These are phyloP conservation scores for Starmera caribaea DNA, from an alignment of 805 yeast genomes.

Conservation along the genomic window DNA sequence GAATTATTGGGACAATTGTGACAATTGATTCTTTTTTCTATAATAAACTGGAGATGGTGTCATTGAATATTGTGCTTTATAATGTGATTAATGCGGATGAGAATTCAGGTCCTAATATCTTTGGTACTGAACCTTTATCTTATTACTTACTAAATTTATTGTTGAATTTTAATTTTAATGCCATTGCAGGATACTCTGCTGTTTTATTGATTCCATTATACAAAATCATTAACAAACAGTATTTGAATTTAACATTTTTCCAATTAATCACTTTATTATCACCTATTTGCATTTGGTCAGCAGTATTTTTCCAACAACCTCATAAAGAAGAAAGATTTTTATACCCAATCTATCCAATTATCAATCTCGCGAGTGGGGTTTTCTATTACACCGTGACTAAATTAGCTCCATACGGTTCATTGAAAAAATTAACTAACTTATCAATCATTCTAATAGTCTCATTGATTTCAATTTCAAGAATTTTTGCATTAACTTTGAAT, in stretches of 20 bases:
- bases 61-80: slow-evolving; percentile 73
- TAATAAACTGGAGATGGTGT: slow-evolving; percentile 52
- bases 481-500: slow-evolving; percentile 49
- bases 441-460: slow-evolving; percentile 7
- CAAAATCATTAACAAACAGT: slow-evolving; percentile 13
- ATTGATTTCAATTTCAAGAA: slow-evolving; percentile 37
- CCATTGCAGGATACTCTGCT: slow-evolving; percentile 32
- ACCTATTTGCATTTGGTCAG: slow-evolving; percentile 60
- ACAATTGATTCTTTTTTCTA: slow-evolving; percentile 56
- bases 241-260: slow-evolving; percentile 3
- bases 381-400: slow-evolving; percentile 20
- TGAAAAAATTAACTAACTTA: neutral
- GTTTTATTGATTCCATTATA: slow-evolving; percentile 21
- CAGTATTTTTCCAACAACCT: slow-evolving; percentile 63
- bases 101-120: slow-evolving; percentile 76
- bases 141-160: slow-evolving; percentile 64
- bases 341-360: slow-evolving; percentile 73
- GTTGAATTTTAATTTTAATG: slow-evolving; percentile 62
- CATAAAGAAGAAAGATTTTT: slow-evolving; percentile 91
- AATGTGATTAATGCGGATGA: slow-evolving; percentile 65
- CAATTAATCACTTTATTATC: slow-evolving; percentile 22
- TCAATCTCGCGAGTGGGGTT: slow-evolving; percentile 54
- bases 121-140: slow-evolving; percentile 73
- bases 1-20: slow-evolving; percentile 20
- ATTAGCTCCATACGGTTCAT: slow-evolving; percentile 2